These are phyloP conservation scores for Pestalotiopsis sp. DNA, from an alignment of 2,329 filamentous ascomycete genomes.

Conservation along the genomic window DNA sequence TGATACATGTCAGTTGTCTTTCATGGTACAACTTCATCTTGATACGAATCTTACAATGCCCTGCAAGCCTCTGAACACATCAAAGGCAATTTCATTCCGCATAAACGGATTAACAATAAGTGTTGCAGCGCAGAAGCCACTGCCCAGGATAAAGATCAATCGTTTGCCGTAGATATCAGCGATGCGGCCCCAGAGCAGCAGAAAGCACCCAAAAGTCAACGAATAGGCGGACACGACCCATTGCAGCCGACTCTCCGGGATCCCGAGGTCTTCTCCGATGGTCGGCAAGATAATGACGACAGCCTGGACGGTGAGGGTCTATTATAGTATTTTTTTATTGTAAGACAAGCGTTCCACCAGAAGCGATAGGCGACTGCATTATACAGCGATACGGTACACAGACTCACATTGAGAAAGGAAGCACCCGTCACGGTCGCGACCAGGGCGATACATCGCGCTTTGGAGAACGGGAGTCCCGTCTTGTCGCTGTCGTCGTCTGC, in stretches of 20 bases:
- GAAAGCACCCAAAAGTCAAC: constrained; percentile 67
- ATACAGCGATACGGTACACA: neutral
- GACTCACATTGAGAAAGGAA: constrained; percentile 53
- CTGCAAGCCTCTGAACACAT: constrained; percentile 67
- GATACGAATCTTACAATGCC: constrained; percentile 47
- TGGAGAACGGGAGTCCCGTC: constrained; percentile 42
- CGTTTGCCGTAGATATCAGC: constrained; percentile 69
- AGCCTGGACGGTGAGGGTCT: constrained; percentile 42
- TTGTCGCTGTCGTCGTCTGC: constrained; percentile 18
- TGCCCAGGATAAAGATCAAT: constrained; percentile 65
- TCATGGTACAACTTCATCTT: neutral
- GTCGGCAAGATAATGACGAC: constrained; percentile 64
- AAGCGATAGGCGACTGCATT: neutral
- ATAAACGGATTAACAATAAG: constrained; percentile 65
- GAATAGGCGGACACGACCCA: constrained; percentile 70
- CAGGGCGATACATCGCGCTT: constrained; percentile 53
- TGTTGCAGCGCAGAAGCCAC: constrained; percentile 61
- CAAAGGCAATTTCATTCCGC: constrained; percentile 67
- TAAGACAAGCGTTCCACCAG: constrained; percentile 19
- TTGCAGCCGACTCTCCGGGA: constrained; percentile 61
- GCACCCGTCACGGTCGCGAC: constrained; percentile 57
- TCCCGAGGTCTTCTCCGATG: constrained; percentile 57
- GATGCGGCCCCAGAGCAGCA: constrained; percentile 68
- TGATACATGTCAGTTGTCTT: constrained; percentile 21
- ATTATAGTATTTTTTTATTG: neutral